Conservation (phyloP, 129 eudicot genomes). For the Tagetes erecta region DNA sequence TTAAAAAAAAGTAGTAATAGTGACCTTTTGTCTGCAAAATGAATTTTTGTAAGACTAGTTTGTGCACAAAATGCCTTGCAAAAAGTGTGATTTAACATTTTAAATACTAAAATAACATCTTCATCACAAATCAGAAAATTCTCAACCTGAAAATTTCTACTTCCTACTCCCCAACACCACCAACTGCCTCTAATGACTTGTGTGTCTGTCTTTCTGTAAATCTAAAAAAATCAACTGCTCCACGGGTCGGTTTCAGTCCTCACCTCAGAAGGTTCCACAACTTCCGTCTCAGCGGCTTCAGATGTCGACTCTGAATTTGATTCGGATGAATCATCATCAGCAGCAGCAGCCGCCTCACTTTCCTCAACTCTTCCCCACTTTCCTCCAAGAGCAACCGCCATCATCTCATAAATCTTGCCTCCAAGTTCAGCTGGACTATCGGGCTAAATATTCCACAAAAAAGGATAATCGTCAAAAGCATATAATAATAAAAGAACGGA, state of each 20-base stretch:
- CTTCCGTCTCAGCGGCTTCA: slow-evolving; percentile 53
- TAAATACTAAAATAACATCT: neutral
- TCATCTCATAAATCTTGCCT: slow-evolving; percentile 94
- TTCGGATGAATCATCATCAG: slow-evolving; percentile 7
- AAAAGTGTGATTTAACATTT: neutral
- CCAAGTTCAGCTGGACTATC: slow-evolving; percentile 99
- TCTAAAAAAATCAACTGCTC: slow-evolving; percentile 53
- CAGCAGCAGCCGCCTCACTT: neutral
- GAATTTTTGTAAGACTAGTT: neutral
- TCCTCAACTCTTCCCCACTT: slow-evolving; percentile 90
- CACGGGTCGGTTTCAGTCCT: slow-evolving; percentile 85
- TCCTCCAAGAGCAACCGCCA: slow-evolving; percentile 98
- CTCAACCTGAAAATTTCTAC: slow-evolving; percentile 19
- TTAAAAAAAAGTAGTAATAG: neutral
- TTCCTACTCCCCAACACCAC: neutral
- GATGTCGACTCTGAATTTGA: slow-evolving; percentile 29
- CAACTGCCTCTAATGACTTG: slow-evolving; percentile 1
- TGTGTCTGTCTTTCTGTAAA: neutral
- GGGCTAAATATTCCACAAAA: slow-evolving; percentile 48
- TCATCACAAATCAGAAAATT: slow-evolving; percentile 6
- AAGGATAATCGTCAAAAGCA: neutral
- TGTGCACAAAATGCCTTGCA: neutral
- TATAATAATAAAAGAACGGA: neutral
- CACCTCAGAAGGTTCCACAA: slow-evolving; percentile 92
- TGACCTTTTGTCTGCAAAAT: too few species aligned